phyloP scores from a whole-genome alignment of 1,139 yeast genomes.

The Wickerhamiella pararugosa region DNA sequence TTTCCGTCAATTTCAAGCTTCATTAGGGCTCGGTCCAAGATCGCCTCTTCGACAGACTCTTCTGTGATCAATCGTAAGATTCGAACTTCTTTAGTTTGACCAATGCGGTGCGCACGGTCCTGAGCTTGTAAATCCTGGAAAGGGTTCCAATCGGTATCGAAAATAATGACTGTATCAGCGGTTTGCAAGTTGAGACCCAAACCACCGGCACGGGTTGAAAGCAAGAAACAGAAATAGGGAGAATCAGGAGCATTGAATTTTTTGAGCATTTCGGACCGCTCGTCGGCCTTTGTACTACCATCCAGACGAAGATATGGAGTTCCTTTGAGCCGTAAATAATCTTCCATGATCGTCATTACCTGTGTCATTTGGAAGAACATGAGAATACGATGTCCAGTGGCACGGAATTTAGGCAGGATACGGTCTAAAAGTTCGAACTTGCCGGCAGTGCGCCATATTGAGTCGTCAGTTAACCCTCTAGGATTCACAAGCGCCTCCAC shows the following conservation, averaged over 20 bases:
- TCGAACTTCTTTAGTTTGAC: slow-evolving; percentile 93
- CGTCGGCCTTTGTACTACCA: slow-evolving; percentile 92
- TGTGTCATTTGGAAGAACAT: slow-evolving; percentile 98
- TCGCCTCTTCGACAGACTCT: slow-evolving; percentile 88
- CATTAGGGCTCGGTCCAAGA: slow-evolving; percentile 84
- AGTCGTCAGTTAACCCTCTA: slow-evolving; percentile 37
- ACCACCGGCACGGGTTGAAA: slow-evolving; percentile 97
- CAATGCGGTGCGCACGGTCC: slow-evolving; percentile 96
- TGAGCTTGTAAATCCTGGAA: slow-evolving; percentile 98
- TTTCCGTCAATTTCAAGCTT: slow-evolving; percentile 94
- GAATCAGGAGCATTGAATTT: slow-evolving; percentile 76
- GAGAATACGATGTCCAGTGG: slow-evolving; percentile 76
- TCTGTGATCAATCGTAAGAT: slow-evolving; percentile 82
- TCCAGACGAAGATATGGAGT: slow-evolving; percentile 79
- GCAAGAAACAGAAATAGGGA: slow-evolving; percentile 74
- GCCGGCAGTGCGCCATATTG: slow-evolving; percentile 82
- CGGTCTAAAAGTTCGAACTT: slow-evolving; percentile 86
- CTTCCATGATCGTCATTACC: slow-evolving; percentile 98
- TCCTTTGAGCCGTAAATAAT: slow-evolving; percentile 59
- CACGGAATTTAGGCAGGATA: slow-evolving; percentile 72
- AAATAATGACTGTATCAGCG: slow-evolving; percentile 92
- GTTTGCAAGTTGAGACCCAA: slow-evolving; percentile 89
- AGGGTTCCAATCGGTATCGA: slow-evolving; percentile 98
- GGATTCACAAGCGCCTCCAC: slow-evolving; percentile 84
- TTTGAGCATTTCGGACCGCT: slow-evolving; percentile 71